Conservation (phyloP, 2,329 filamentous ascomycete genomes). For the Ceratocystis cubensis region DNA sequence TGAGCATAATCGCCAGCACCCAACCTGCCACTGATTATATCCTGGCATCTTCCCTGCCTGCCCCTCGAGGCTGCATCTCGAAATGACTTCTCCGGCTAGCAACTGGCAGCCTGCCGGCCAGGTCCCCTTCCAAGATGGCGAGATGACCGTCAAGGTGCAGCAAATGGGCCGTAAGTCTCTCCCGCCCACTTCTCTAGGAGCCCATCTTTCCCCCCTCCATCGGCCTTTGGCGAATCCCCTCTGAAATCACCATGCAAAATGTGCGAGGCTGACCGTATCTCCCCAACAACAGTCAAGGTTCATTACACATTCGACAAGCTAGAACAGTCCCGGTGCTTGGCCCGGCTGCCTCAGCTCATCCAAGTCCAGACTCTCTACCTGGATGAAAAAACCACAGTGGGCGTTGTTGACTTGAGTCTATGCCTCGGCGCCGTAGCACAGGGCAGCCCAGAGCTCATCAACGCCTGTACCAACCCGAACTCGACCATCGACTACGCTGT, state of each 20-base stretch:
- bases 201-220: background rate
- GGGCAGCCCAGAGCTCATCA: constrained; percentile 67
- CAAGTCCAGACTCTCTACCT: constrained; percentile 68
- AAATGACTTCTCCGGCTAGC: constrained; percentile 19
- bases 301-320: constrained; percentile 92
- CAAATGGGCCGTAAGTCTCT: constrained; percentile 53
- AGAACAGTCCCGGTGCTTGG: constrained; percentile 77
- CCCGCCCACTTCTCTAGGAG: background rate
- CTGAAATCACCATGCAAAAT: background rate
- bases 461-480: constrained; percentile 33
- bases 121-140: constrained; percentile 29
- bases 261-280: constrained; percentile 23
- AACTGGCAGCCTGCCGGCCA: constrained; percentile 14
- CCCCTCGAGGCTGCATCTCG: background rate
- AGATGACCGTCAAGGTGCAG: constrained; percentile 41
- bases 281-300: constrained; percentile 61
- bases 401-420: constrained; percentile 72
- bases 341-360: constrained; percentile 67
- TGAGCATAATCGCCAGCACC: background rate
- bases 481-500: constrained; percentile 80
- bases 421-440: constrained; percentile 71
- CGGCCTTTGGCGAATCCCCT: too few species aligned
- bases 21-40: background rate
- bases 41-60: background rate
- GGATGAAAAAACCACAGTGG: constrained; percentile 69